Evolutionary conservation across 2,329 filamentous ascomycete genomes (phyloP).

Genomic region (Venturia carpophila): DNA sequence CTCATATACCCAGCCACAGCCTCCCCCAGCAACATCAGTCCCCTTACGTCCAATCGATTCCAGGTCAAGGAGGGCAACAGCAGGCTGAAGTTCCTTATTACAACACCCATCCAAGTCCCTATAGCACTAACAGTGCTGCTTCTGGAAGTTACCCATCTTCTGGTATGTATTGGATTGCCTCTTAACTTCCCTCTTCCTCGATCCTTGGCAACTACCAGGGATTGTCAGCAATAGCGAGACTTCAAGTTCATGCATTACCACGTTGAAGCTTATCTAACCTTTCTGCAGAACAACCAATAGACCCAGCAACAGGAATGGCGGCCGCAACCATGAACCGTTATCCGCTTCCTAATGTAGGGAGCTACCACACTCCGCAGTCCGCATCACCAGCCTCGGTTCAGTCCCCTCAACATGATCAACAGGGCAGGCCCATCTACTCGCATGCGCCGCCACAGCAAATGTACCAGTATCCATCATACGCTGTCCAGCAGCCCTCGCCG

Average conservation of each 20-base stretch:
- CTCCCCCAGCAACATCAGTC: constrained; percentile 45
- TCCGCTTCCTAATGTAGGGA: constrained; percentile 52
- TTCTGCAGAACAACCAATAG: constrained; percentile 7
- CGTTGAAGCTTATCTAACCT: constrained; percentile 1
- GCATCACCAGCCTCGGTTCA: constrained; percentile 91
- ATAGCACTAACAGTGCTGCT: constrained; percentile 67
- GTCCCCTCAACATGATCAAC: constrained; percentile 85
- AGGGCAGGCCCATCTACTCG: constrained; percentile 72
- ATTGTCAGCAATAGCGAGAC: background rate
- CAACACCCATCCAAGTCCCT: constrained; percentile 67
- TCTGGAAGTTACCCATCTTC: constrained; percentile 80
- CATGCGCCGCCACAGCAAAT: constrained; percentile 71
- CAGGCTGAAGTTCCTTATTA: constrained; percentile 63
- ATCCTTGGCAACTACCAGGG: constrained; percentile 6
- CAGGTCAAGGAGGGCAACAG: constrained; percentile 53
- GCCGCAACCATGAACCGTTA: constrained; percentile 63
- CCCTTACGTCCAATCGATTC: constrained; percentile 60
- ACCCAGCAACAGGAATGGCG: constrained; percentile 43
- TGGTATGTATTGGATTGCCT: constrained; percentile 51
- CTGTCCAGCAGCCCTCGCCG: constrained; percentile 47
- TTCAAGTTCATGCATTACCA: background rate
- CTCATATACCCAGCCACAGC: constrained; percentile 55
- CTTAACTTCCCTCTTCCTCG: constrained; percentile 1
- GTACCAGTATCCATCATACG: constrained; percentile 66
- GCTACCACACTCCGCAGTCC: constrained; percentile 92